Percentiles rank a stretch among this genome's conserved stretches.
Evolutionary conservation across 2,329 filamentous ascomycete species (phyloP).

Genomic region (Lasiodiplodia hormozganensis): DNA sequence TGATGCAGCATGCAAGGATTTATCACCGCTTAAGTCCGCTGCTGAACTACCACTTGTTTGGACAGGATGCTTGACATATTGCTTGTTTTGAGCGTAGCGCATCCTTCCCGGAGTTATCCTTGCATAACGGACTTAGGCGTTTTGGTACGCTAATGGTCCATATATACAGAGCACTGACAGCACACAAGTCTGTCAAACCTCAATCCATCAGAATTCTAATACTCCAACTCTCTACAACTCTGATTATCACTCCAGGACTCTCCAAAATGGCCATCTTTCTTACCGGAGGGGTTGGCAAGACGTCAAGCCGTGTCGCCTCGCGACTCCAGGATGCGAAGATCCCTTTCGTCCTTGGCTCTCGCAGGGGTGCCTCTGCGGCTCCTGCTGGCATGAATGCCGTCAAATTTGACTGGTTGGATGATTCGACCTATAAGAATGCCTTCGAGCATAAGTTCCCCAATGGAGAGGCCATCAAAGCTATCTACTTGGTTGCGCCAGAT

Average conservation of each 20-base stretch:
- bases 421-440: constrained; percentile 47
- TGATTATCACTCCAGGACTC: constrained; percentile 19
- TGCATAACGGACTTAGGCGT: constrained; percentile 1
- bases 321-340: constrained; percentile 39
- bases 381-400: constrained; percentile 1
- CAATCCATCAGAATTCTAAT: neutral
- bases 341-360: constrained; percentile 48
- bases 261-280: constrained; percentile 47
- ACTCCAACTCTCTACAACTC: too few relatives aligned
- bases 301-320: constrained; percentile 49
- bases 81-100: neutral
- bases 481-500: constrained; percentile 53
- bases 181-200: too few relatives aligned
- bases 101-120: constrained; percentile 2
- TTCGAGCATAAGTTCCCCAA: constrained; percentile 36
- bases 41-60: too few relatives aligned
- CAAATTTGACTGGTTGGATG: constrained; percentile 56
- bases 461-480: constrained; percentile 39
- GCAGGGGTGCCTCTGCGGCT: constrained; percentile 32
- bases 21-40: neutral
- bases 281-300: constrained; percentile 56
- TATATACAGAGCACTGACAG: neutral
- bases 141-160: neutral
- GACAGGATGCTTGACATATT: neutral
- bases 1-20: neutral